Evolutionary conservation across 2,329 filamentous ascomycete genomes (phyloP), one percentile per base, ranked within the genome.

Genomic region (Lomentospora prolificans): DNA sequence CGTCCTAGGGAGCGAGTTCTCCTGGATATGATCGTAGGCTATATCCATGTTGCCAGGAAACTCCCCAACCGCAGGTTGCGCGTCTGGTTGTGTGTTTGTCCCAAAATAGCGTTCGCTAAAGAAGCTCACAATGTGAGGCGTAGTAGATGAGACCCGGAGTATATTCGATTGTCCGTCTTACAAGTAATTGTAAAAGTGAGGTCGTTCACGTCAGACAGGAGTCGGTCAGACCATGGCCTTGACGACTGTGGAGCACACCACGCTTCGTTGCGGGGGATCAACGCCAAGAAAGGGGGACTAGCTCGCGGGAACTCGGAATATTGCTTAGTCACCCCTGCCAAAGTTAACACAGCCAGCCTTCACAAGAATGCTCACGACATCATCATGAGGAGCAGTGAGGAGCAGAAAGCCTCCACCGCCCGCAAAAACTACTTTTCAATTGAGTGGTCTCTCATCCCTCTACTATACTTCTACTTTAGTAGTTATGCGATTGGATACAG

Each of bases 21-120:
- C 90, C 68, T 90, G 85, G 65, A 97, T 95, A 70, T 96, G 90
- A 67, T 99, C 94, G 79, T 97, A 99, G 48, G 91, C 91, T 66
- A 95, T 79, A 81, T 99, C 94, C 94, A 99, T 97, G 61, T 51
- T 46, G 53, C 31, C 19, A 30, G 53, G 33, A 44, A 31, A 51
- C 24, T 33, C 44, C 50, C 55, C 51, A 17, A 41, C 4, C n/a
- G n/a, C 19, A 17, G 36, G 36, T 17, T 8, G n/a, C n/a, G 7
- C 36, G 36, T 17, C 1, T 41, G 19, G 19, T 17, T 2, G n/a
- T 5, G n/a, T 41, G 36, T 8, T 12, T 41, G 12, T 6, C 19
- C 19, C 3, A 17, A 41, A 41, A 41, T 41, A 17, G 14, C 19
- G 36, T 41, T 41, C 19, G 7, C 36, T 6, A n/a, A n/a, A n/a